A percentile compares a stretch with the other conserved stretches of the same genome.
Evolutionary conservation across 768 basidiomycete species (phyloP).

Genomic region (Termitomyces titanicus): DNA sequence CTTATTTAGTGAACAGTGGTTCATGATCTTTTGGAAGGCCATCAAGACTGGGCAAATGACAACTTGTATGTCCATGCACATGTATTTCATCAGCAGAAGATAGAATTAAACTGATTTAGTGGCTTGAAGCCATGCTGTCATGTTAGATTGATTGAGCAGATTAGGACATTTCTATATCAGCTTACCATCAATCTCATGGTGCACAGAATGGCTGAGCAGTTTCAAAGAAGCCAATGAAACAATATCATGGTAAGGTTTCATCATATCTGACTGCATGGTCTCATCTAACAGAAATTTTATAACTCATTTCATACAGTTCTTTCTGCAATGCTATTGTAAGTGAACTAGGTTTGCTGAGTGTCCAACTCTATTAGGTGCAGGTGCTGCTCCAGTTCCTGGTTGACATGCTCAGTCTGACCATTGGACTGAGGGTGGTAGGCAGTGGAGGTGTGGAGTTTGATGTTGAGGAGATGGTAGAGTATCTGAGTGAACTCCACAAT

Average conservation of each 20-base stretch:
- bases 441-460: too few relatives aligned
- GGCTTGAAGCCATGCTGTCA: background rate
- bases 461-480: too few relatives aligned
- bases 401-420: too few relatives aligned
- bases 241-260: background rate
- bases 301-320: background rate
- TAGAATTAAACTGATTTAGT: background rate
- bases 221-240: background rate
- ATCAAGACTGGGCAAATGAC: background rate
- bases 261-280: background rate
- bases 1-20: background rate
- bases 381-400: too few relatives aligned
- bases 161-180: background rate
- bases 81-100: background rate
- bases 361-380: too few relatives aligned
- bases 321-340: background rate
- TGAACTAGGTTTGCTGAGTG: too few relatives aligned
- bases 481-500: too few relatives aligned
- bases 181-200: background rate
- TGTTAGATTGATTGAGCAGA: background rate
- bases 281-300: background rate
- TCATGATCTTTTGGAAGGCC: background rate
- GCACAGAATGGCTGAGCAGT: background rate
- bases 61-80: background rate
- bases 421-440: too few relatives aligned